Base-by-base conservation (phyloP, 2,329 filamentous ascomycete genomes). In the Claviceps humidiphila region DNA sequence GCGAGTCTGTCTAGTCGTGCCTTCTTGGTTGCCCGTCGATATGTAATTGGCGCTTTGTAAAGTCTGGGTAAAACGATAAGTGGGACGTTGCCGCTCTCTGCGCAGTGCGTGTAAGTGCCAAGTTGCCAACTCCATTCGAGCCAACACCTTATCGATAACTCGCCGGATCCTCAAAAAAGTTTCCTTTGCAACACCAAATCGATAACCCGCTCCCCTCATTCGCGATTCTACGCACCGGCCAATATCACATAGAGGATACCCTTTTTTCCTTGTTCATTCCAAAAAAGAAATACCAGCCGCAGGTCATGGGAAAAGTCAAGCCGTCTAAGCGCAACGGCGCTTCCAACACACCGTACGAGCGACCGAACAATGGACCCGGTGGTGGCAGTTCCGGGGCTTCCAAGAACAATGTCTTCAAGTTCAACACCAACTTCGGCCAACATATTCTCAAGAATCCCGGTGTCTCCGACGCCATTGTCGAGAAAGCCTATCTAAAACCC, bases 381-480 rank as follows among this genome's bases (percentile, higher is more conserved):
- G 22, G 17, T 16, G 56, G 53, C 52, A 30, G 17, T 16, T 24
- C 49, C 5, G 48, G 42, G 4, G 51, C 58, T n/a, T 58, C 55
- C 53, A 74, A 74, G 63, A 89, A 95, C 72, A 90, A 87, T 61
- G 88, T 96, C 69, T 97, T 97, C 80, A 95, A 94, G 68, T 95
- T 96, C 81, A 95, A 95, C 74, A 93, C 86, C 60, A 75, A 91
- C 67, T 80, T 93, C 58, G 89, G 91, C 61, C 76, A 80, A 65
- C 89, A 97, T 68, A 93, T 98, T 56, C 77, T 97, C 58, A 96
- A 95, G 68, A 95, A 95, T 67, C 87, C 87, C 1, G 86, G 87
- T 62, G 85, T 94, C 48, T 85, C 87, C 4, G 82, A 87, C 64
- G 82, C 82, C 50, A 91, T 73, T 53, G 69, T 72, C 57, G 66